Base-by-base conservation (phyloP, 2,329 filamentous ascomycete species). In the Aspergillus niger region DNA sequence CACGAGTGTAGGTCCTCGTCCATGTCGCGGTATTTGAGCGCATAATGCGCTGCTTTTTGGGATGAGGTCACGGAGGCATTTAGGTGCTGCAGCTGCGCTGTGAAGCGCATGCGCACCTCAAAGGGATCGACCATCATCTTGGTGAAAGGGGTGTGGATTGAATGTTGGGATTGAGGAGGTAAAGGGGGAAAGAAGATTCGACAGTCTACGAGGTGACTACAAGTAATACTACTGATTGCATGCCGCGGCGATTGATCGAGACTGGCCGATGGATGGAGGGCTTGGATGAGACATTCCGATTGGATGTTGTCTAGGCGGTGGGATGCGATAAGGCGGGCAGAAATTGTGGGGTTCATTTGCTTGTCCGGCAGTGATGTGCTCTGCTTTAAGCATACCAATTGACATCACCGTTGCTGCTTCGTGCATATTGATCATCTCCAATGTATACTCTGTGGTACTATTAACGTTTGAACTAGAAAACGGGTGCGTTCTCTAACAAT, bases 31-130 rank as follows among this genome's bases (percentile, higher is more conserved):
- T 97, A 91, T 77, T 92, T 96, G 64, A 99, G 84, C 13, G 95
- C 95, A 87, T 96, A 99, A 74, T 93, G 89, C 28, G 95, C 94
- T 3, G 93, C 91, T 80, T 97, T 97, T 71, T 94, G 91, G 1
- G 92, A 90, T 13, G 92, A 94, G 13, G 89, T 90, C 59, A 95
- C 89, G 5, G 91, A 94, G 11, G 95, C 95, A 75, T 93, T 96
- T 63, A 99, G 87, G 74, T 95, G 91, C 67, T 96, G 89, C 24
- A 99, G 86, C 75, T 95, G 91, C 55, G 85, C 85, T 56, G 92
- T 97, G 82, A 99, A 99, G 78, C 92, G 92, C 86, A 99, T 93
- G 74, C 95, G 93, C 69, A 98, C 94, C 82, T 98, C 95, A 77
- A 99, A 99, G 5, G 96, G 95, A 79, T 99, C 93, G 48, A 85